phyloP scores from a whole-genome alignment of 2,329 filamentous ascomycete genomes.

The Calonectria pseudoreteaudii region DNA sequence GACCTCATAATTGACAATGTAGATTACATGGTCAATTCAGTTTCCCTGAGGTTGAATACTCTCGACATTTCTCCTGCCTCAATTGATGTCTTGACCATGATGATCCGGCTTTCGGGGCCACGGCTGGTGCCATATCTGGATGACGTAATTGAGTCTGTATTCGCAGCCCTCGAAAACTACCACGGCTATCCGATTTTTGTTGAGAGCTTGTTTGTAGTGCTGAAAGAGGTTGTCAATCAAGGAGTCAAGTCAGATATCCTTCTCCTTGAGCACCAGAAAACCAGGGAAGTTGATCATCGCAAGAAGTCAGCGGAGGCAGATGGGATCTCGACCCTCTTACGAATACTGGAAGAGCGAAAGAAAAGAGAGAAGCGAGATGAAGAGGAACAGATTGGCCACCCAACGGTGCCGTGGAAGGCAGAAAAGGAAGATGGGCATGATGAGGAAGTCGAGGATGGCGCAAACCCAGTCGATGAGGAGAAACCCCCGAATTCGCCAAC shows the following conservation, averaged over 20 bases:
- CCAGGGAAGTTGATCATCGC: constrained; percentile 54
- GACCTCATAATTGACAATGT: constrained; percentile 90
- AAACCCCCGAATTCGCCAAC: constrained; percentile 79
- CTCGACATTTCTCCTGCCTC: constrained; percentile 93
- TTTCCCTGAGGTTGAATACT: constrained; percentile 88
- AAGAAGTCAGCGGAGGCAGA: constrained; percentile 49
- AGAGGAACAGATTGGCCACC: constrained; percentile 48
- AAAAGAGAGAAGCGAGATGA: constrained; percentile 50
- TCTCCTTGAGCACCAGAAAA: constrained; percentile 56
- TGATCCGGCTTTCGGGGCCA: constrained; percentile 88
- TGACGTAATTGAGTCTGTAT: constrained; percentile 90
- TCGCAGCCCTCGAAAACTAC: constrained; percentile 92
- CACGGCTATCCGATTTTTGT: constrained; percentile 92
- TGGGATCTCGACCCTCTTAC: constrained; percentile 59
- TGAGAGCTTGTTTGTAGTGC: constrained; percentile 84
- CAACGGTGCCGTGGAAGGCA: constrained; percentile 51
- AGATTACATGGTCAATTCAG: constrained; percentile 95
- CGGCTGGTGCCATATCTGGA: constrained; percentile 88
- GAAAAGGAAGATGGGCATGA: constrained; percentile 50
- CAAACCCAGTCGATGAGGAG: constrained; percentile 56
- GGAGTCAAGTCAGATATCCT: constrained; percentile 71
- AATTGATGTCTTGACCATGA: constrained; percentile 92
- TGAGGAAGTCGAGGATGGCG: constrained; percentile 49
- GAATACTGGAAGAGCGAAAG: constrained; percentile 70
- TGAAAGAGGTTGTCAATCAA: constrained; percentile 86